phyloP scores from a whole-genome alignment of 2,329 filamentous ascomycete species.

The Diaporthe amygdali region DNA sequence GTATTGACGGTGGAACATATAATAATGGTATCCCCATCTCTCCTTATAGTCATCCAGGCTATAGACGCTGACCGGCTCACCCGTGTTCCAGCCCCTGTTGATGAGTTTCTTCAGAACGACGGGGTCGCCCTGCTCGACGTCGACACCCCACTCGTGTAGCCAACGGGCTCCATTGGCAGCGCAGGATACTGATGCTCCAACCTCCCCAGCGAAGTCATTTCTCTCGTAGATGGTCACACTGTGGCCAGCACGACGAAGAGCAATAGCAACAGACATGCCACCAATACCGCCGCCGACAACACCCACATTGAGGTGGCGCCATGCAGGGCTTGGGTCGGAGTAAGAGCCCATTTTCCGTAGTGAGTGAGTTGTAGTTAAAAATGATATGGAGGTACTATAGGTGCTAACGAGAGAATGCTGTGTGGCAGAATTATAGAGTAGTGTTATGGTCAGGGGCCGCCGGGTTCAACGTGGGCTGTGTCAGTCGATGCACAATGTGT shows the following conservation, averaged over 20 bases:
- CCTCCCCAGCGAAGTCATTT: conserved; percentile 70
- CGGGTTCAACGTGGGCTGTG: background rate
- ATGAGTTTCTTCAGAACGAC: conserved; percentile 71
- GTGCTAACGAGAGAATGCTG: background rate
- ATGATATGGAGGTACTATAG: background rate
- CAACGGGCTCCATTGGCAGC: conserved; percentile 74
- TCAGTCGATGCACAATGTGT: background rate
- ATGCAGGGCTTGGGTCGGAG: conserved; percentile 33
- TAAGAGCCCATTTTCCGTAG: background rate
- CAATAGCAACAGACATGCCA: conserved; percentile 51
- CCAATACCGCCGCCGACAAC: conserved; percentile 55
- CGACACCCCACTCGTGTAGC: conserved; percentile 72
- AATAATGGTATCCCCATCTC: conserved; percentile 67
- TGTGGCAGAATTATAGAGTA: background rate
- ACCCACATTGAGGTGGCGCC: conserved; percentile 50
- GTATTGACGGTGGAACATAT: conserved; percentile 66
- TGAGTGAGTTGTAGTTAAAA: background rate
- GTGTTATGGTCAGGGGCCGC: background rate
- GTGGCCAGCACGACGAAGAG: conserved; percentile 53
- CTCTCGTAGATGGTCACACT: conserved; percentile 68
- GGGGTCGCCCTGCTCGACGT: conserved; percentile 67
- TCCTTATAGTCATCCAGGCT: conserved; percentile 68
- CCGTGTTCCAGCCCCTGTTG: conserved; percentile 73
- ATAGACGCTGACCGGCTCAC: conserved; percentile 68
- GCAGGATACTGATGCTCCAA: conserved; percentile 70